Conservation (phyloP, 73 alveolate genomes). For the Tetrahymena thermophila region DNA sequence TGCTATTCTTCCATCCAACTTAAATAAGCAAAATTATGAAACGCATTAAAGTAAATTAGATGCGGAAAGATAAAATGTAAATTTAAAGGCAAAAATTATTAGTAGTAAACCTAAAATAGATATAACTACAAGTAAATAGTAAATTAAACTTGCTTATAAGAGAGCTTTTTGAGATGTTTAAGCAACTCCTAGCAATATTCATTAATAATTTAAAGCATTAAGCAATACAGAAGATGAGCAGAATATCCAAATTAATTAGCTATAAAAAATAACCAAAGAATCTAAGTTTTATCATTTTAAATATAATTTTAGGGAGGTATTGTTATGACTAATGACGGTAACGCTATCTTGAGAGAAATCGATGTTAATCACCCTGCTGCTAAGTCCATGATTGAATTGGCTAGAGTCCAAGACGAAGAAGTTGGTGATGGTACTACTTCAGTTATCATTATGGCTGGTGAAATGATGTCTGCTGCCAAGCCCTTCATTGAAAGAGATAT, state of each 20-base stretch:
- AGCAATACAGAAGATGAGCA: neutral
- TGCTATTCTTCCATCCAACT: neutral
- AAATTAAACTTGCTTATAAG: neutral
- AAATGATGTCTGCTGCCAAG: conserved; percentile 86
- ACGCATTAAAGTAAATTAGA: neutral
- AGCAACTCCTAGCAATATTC: neutral
- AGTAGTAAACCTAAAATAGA: neutral
- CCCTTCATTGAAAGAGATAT: conserved; percentile 78
- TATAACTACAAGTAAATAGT: neutral
- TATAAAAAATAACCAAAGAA: neutral
- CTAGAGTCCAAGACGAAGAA: conserved; percentile 92
- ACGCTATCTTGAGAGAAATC: conserved; percentile 97
- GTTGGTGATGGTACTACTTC: conserved; percentile 99
- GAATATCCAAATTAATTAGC: neutral
- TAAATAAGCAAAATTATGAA: neutral
- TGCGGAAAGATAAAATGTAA: neutral
- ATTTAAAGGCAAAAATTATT: neutral
- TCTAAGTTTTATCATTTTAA: neutral
- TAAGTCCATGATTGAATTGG: conserved; percentile 95
- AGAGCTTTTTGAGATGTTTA: neutral
- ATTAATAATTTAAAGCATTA: neutral
- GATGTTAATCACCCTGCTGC: conserved; percentile 99
- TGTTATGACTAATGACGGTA: conserved; percentile 98
- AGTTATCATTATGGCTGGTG: conserved; percentile 98
- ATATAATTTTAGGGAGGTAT: conserved; percentile 64